phyloP scores from a whole-genome alignment of 768 basidiomycete species.

The Mycena maculata region DNA sequence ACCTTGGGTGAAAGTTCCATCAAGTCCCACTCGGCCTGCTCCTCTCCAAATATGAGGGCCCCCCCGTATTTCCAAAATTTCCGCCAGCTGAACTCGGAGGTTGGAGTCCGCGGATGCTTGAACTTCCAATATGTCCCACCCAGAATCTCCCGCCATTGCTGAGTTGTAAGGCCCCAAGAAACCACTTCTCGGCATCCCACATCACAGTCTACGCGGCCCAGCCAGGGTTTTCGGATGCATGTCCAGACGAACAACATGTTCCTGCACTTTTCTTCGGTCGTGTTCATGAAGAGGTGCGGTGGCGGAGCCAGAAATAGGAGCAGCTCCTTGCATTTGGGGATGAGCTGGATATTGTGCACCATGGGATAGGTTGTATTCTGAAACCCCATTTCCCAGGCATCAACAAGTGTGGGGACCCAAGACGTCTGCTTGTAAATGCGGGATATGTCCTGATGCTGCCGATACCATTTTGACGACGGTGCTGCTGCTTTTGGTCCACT shows the following conservation, averaged over 20 bases:
- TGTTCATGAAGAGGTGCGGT: not conserved
- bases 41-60: not conserved
- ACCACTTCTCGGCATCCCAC: not conserved
- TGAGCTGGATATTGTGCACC: not conserved
- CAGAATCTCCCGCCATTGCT: slow-evolving; percentile 7
- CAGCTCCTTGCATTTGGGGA: not conserved
- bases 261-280: not conserved
- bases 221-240: slow-evolving; percentile 9
- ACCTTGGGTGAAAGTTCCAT: not conserved
- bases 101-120: not conserved
- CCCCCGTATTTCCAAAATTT: slow-evolving; percentile 12
- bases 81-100: not conserved
- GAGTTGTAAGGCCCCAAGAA: not conserved
- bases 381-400: not conserved
- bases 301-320: not conserved
- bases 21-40: not conserved
- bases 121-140: slow-evolving; percentile 6
- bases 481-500: not conserved
- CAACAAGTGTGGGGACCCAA: slow-evolving; percentile 3
- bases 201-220: not conserved
- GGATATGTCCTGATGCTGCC: not conserved
- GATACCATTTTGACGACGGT: slow-evolving; percentile 1
- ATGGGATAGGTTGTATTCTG: not conserved
- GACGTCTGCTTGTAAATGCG: not conserved
- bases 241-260: slow-evolving; percentile 7